Evolutionary conservation across 768 basidiomycete genomes (phyloP).

Genomic region (Tephrocybe sp.): DNA sequence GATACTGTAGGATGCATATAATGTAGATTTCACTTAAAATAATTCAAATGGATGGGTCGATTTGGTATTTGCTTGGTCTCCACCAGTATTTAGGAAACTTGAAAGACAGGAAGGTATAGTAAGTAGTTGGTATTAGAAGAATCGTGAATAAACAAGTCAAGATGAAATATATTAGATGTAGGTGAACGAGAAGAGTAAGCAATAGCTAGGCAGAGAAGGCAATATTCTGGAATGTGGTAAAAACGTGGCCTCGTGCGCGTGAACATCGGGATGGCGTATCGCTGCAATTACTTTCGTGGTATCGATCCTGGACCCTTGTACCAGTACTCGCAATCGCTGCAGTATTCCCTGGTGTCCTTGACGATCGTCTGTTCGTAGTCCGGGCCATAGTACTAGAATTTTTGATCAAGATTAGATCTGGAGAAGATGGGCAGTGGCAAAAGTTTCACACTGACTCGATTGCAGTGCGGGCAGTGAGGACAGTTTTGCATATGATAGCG

Average conservation of each 20-base stretch:
- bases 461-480: constrained; percentile 40
- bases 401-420: constrained; percentile 11
- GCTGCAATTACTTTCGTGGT: constrained; percentile 22
- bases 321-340: constrained; percentile 58
- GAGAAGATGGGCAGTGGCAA: not conserved
- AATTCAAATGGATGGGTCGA: no score
- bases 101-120: not conserved
- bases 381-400: constrained; percentile 62
- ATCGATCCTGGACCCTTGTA: constrained; percentile 46
- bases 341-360: constrained; percentile 48
- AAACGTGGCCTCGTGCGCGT: no score
- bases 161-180: not conserved
- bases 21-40: no score
- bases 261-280: constrained; percentile 13
- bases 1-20: no score
- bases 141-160: not conserved
- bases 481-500: constrained; percentile 31
- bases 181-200: constrained; percentile 7
- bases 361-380: constrained; percentile 64
- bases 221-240: no score
- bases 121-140: not conserved
- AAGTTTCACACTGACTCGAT: constrained; percentile 33
- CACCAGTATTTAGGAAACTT: not conserved
- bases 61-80: no score
- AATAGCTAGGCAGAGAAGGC: no score